Evolutionary conservation across 805 yeast species (phyloP).

Genomic region (Candida boleticola): DNA sequence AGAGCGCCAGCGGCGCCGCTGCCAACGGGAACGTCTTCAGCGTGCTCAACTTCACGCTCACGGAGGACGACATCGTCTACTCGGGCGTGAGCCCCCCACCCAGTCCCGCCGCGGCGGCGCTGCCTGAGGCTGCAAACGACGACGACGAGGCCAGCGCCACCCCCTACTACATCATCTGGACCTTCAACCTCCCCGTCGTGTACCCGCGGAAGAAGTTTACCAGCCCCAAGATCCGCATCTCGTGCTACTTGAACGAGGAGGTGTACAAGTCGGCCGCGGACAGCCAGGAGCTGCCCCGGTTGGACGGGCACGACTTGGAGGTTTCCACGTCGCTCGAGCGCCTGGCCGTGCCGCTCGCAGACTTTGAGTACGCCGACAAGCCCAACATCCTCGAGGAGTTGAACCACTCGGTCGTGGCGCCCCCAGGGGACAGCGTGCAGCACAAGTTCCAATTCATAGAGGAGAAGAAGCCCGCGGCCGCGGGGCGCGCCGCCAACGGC

Average conservation of each 20-base stretch:
- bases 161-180: slow-evolving; percentile 22
- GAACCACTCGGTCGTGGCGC: neutral
- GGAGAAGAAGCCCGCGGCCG: neutral
- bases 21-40: neutral
- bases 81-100: too few species aligned
- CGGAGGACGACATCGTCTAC: slow-evolving; percentile 10
- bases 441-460: neutral
- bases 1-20: neutral
- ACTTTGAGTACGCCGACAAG: slow-evolving; percentile 1
- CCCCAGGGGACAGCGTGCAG: neutral
- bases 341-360: neutral
- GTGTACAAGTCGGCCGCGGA: neutral
- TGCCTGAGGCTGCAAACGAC: neutral
- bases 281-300: neutral
- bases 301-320: neutral
- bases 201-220: slow-evolving; percentile 30
- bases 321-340: neutral
- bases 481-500: neutral
- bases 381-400: slow-evolving; percentile 1
- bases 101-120: neutral
- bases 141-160: slow-evolving; percentile 5
- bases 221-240: slow-evolving; percentile 23
- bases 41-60: neutral
- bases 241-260: slow-evolving; percentile 16
- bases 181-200: slow-evolving; percentile 24